Evolutionary conservation across 345 rosid species (phyloP).

Genomic region (Pistacia vera): DNA sequence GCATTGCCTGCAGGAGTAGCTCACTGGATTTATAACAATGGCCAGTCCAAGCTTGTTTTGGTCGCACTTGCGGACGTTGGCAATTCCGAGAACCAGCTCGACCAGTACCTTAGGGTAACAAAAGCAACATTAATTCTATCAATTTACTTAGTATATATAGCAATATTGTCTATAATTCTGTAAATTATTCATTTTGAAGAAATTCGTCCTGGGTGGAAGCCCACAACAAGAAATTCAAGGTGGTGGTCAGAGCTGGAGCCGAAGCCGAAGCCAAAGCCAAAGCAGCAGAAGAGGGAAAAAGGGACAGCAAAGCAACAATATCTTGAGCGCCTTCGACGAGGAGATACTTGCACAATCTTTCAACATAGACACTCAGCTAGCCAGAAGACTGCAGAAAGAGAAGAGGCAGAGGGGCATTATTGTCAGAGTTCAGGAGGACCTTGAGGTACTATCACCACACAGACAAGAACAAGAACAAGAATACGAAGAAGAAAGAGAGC

Average conservation of each 20-base stretch:
- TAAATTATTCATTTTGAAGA: slow-evolving; percentile 25
- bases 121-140: background rate
- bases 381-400: too few species aligned
- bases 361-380: slow-evolving; percentile 44
- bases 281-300: background rate
- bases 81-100: slow-evolving; percentile 51
- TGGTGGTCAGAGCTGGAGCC: background rate
- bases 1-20: slow-evolving; percentile 48
- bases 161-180: background rate
- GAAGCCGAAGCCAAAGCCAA: background rate
- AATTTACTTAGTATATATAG: background rate
- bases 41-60: slow-evolving; percentile 30
- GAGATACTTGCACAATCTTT: slow-evolving; percentile 43
- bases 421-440: too few species aligned
- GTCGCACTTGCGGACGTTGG: slow-evolving; percentile 37
- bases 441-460: slow-evolving; percentile 23
- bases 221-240: slow-evolving; percentile 31
- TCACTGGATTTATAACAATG: slow-evolving; percentile 54
- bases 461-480: slow-evolving; percentile 12
- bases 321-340: slow-evolving; percentile 19
- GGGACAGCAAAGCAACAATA: too few species aligned
- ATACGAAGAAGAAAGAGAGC: background rate
- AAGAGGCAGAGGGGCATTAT: too few species aligned
- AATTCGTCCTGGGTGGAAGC: slow-evolving; percentile 55
- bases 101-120: slow-evolving; percentile 38